phyloP scores from a whole-genome alignment of 2,329 filamentous ascomycete species.

The Diaporthe australafricana region DNA sequence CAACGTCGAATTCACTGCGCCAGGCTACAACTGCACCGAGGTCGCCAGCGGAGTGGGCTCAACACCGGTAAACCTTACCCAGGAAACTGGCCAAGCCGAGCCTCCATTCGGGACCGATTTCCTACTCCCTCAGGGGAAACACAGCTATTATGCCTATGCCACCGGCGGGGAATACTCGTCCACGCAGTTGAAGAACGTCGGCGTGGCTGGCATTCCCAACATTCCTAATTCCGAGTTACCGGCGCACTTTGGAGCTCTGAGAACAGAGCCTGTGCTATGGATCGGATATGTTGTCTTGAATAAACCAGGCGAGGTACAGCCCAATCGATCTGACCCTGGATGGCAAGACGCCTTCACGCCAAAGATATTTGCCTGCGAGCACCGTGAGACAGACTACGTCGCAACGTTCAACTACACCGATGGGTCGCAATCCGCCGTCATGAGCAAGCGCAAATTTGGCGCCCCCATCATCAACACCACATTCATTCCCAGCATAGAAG shows the following conservation, averaged over 20 bases:
- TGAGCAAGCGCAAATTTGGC: conserved; percentile 44
- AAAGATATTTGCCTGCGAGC: conserved; percentile 52
- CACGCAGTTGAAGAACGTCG: conserved; percentile 45
- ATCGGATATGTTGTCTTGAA: conserved; percentile 48
- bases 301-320: conserved; percentile 39
- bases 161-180: conserved; percentile 49
- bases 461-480: conserved; percentile 50
- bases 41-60: conserved; percentile 46
- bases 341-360: conserved; percentile 50
- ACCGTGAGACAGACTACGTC: conserved; percentile 51
- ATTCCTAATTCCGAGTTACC: conserved; percentile 43
- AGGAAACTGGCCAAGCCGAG: conserved; percentile 44
- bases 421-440: conserved; percentile 44
- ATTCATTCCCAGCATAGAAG: conserved; percentile 42
- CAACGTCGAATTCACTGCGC: conserved; percentile 49
- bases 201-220: conserved; percentile 47
- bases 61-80: conserved; percentile 38
- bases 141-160: conserved; percentile 49
- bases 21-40: conserved; percentile 54
- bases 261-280: conserved; percentile 54
- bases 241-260: conserved; percentile 49
- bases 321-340: conserved; percentile 40
- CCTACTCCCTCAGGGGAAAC: conserved; percentile 48
- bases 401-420: conserved; percentile 49
- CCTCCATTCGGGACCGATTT: conserved; percentile 48